Evolutionary conservation across 1,139 yeast species (phyloP).

Genomic region (Suhomyces maxii): DNA sequence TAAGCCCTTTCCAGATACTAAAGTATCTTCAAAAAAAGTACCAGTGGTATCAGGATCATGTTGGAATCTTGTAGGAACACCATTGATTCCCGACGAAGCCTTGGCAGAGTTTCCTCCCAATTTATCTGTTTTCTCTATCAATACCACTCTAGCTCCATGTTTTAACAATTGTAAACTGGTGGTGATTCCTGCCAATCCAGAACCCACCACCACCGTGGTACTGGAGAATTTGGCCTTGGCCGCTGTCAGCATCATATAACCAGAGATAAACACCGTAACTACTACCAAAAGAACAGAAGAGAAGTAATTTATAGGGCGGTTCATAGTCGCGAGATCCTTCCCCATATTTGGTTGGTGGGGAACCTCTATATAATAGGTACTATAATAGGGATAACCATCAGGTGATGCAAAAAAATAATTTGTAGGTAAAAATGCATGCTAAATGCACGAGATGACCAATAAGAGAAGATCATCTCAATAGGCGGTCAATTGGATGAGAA

Average conservation of each 20-base stretch:
- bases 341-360: background rate
- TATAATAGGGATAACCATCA: background rate
- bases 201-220: slow-evolving; percentile 29
- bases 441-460: no score
- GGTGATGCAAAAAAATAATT: background rate
- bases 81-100: slow-evolving; percentile 45
- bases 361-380: background rate
- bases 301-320: no score
- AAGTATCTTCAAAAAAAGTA: slow-evolving; percentile 28
- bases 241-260: slow-evolving; percentile 4
- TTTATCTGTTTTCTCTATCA: slow-evolving; percentile 31
- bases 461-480: no score
- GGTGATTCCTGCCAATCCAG: slow-evolving; percentile 41
- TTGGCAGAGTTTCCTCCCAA: slow-evolving; percentile 42
- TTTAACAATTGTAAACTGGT: slow-evolving; percentile 28
- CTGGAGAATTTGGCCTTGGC: background rate
- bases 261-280: background rate
- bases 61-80: slow-evolving; percentile 35
- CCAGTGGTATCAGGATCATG: slow-evolving; percentile 24
- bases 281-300: background rate
- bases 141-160: slow-evolving; percentile 25
- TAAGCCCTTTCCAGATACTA: slow-evolving; percentile 33
- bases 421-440: no score
- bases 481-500: no score
- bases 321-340: background rate